Evolutionary conservation across 768 basidiomycete species (phyloP).

Genomic region (Clitopilus hobsonii): DNA sequence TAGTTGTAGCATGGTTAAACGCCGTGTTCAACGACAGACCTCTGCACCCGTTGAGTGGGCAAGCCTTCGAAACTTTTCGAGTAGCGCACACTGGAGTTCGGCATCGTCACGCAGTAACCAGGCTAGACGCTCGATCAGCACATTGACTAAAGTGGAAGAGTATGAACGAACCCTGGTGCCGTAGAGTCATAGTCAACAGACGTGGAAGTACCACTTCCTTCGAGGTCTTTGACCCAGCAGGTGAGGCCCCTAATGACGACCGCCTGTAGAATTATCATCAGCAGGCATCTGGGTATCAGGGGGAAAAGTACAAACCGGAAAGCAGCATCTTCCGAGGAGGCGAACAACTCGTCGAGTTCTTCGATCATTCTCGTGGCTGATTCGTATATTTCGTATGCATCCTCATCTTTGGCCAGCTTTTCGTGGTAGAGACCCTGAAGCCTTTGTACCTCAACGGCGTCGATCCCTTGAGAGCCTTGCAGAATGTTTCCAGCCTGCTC

Average conservation of each 20-base stretch:
- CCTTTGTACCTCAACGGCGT: conserved; percentile 53
- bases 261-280: conserved; percentile 31
- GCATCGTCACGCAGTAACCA: conserved; percentile 62
- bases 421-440: conserved; percentile 52
- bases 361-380: conserved; percentile 56
- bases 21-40: conserved; percentile 27
- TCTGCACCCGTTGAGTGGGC: conserved; percentile 55
- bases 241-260: conserved; percentile 38
- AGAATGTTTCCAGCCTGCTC: conserved; percentile 42
- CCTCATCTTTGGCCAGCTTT: conserved; percentile 30
- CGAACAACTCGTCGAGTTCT: conserved; percentile 54
- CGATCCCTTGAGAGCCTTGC: conserved; percentile 44
- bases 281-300: not conserved
- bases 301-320: conserved; percentile 33
- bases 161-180: conserved; percentile 52
- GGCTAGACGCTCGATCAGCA: conserved; percentile 33
- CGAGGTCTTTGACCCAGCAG: conserved; percentile 6
- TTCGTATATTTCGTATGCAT: conserved; percentile 51
- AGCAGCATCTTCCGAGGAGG: conserved; percentile 41
- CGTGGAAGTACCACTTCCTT: conserved; percentile 55
- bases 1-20: too few relatives aligned
- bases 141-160: not conserved
- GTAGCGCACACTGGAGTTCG: conserved; percentile 44
- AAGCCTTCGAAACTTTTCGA: conserved; percentile 54
- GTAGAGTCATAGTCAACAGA: conserved; percentile 55